Evolutionary conservation across 139 green algal genomes (phyloP).

Genomic region (Nannochloris sp.): DNA sequence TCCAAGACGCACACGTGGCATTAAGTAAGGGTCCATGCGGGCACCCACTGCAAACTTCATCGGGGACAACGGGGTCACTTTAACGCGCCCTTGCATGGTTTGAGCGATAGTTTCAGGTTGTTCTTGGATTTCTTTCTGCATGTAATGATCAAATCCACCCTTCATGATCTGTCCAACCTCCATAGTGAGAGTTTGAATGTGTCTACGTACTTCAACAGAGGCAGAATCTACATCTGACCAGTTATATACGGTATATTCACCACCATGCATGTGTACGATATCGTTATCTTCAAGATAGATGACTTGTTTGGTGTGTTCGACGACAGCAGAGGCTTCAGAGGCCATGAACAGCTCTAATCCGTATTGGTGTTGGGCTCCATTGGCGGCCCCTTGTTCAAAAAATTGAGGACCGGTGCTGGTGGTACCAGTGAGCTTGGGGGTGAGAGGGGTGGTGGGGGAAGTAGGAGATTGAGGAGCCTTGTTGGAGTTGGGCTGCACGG

Average conservation of each 20-base stretch:
- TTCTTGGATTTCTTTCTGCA: constrained; percentile 56
- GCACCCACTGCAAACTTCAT: constrained; percentile 7
- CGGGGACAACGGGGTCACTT: constrained; percentile 3
- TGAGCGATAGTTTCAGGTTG: constrained; percentile 48
- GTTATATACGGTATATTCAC: constrained; percentile 69
- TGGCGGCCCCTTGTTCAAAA: not conserved
- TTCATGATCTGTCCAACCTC: constrained; percentile 72
- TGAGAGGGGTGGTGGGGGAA: constrained; percentile 27
- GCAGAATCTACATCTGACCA: constrained; percentile 16
- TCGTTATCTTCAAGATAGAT: constrained; percentile 95
- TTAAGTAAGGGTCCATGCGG: not conserved
- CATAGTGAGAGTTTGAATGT: constrained; percentile 49
- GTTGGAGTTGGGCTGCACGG: not conserved
- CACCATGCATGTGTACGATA: constrained; percentile 69
- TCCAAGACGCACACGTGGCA: constrained; percentile 7
- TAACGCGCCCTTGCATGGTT: constrained; percentile 17
- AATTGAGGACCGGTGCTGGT: constrained; percentile 16
- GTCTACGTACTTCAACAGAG: constrained; percentile 19
- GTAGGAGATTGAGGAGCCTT: constrained; percentile 1
- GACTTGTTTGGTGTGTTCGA: constrained; percentile 94
- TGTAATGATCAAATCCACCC: constrained; percentile 59
- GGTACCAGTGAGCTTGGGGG: constrained; percentile 28
- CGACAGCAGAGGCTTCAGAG: constrained; percentile 78
- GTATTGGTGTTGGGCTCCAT: not conserved
- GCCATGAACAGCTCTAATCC: constrained; percentile 82